Evolutionary conservation across 371 early-diverging fungal genomes (phyloP).

Genomic region (Mucor irregularis): DNA sequence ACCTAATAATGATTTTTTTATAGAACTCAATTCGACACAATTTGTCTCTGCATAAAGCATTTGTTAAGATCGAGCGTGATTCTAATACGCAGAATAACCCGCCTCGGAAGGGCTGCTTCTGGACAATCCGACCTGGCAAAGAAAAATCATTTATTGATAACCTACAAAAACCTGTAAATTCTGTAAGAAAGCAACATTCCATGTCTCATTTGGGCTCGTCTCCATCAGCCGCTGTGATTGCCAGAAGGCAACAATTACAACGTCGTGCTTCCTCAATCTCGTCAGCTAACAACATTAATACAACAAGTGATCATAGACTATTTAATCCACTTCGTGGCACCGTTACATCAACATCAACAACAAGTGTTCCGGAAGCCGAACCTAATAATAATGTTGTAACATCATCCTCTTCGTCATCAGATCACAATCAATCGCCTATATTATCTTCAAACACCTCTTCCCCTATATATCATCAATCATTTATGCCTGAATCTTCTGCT

Average conservation of each 20-base stretch:
- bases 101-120: conserved; percentile 36
- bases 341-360: background rate
- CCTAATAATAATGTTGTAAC: conserved; percentile 3
- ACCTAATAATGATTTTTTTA: background rate
- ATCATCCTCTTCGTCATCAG: conserved; percentile 15
- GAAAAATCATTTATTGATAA: conserved; percentile 35
- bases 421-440: background rate
- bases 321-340: background rate
- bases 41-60: conserved; percentile 79
- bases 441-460: conserved; percentile 2
- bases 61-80: conserved; percentile 33
- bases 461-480: conserved; percentile 14
- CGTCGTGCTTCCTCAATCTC: conserved; percentile 1
- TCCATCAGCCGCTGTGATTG: background rate
- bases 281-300: background rate
- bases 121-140: conserved; percentile 50
- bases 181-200: conserved; percentile 6
- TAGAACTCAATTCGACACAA: conserved; percentile 98
- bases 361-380: conserved; percentile 18
- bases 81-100: conserved; percentile 9
- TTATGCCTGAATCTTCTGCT: conserved; percentile 12
- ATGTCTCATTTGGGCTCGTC: background rate
- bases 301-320: background rate
- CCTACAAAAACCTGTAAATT: conserved; percentile 16
- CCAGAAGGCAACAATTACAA: background rate